Base-by-base conservation (phyloP, 805 yeast genomes). In the Tetrapisispora namnaoensis region DNA sequence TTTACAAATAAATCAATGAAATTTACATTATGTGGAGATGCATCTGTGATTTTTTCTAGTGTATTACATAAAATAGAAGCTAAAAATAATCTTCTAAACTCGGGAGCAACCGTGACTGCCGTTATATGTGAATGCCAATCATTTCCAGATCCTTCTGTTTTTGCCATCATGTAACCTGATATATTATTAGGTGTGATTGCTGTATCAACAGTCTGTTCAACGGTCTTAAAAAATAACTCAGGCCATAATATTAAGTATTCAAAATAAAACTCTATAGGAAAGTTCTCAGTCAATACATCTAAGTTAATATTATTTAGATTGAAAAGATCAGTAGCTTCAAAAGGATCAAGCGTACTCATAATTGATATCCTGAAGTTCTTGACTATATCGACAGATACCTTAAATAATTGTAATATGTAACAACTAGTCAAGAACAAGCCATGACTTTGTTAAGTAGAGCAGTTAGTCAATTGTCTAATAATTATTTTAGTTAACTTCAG, bases 91-190 rank as follows among this genome's bases (percentile, higher is more conserved):
- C 98, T 70, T 47, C 99, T 70, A 64, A 83, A 91, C 46, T 79
- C 82, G 13, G 86, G 82, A 51, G 84, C 83, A 1, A 93, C 84
- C 0, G 98, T 89, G 3, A 93, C 96, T 0, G 99, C 98, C 0
- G 98, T 88, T 45, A 93, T 89, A 65, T 93, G 99, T 1, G 95
- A 79, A 61, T 93, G 99, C 96, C 97, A 91, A 51, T 89, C 93
- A 43, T 75, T 78, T 5, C 75, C 79, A 36, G 72, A 72, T 0
- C 99, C 99, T 64, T 93, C 99, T 1, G 95, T 82, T 65, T 93
- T 93, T n/a, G 95, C 98, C 80, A 93, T 80, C 95, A 93, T 83
- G 62, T 85, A 84, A 0, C 90, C 91, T 34, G 86, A 69, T 5
- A 63, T 53, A n/a, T 59, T 53, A 37, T 50, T 48, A 6, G 44